Conservation (phyloP, 2,329 filamentous ascomycete genomes). For the Pseudogymnoascus sp. region DNA sequence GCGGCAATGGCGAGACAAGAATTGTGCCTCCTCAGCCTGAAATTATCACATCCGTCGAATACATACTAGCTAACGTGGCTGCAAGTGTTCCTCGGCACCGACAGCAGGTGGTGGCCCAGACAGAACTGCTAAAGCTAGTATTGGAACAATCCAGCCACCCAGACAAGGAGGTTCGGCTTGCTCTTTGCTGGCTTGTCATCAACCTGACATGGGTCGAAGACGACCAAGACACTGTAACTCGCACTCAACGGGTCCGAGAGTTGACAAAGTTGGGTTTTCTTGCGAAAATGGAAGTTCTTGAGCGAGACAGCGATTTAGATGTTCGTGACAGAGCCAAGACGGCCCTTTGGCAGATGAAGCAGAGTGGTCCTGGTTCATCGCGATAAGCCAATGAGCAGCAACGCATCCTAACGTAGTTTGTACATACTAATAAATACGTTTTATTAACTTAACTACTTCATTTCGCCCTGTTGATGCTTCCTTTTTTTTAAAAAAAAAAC, state of each 20-base stretch:
- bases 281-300: conserved; percentile 52
- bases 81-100: conserved; percentile 73
- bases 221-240: conserved; percentile 54
- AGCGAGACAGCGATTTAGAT: conserved; percentile 67
- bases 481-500: neutral
- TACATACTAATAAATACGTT: neutral
- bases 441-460: neutral
- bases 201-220: conserved; percentile 83
- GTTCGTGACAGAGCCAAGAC: conserved; percentile 77
- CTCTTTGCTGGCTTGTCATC: conserved; percentile 73
- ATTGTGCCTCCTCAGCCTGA: conserved; percentile 53
- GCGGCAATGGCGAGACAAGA: conserved; percentile 34
- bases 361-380: conserved; percentile 8
- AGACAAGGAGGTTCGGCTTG: conserved; percentile 64
- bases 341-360: conserved; percentile 61
- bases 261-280: conserved; percentile 66
- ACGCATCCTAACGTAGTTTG: neutral
- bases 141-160: conserved; percentile 65
- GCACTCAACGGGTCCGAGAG: conserved; percentile 57
- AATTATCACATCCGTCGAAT: conserved; percentile 70
- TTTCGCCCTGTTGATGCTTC: neutral
- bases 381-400: neutral
- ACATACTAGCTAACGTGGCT: conserved; percentile 79
- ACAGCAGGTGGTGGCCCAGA: conserved; percentile 68
- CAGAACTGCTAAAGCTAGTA: conserved; percentile 63